Percentiles rank a stretch among this genome's conserved stretches.
These are phyloP conservation scores for Obba rivulosa DNA, from an alignment of 768 basidiomycete species.

Conservation along the genomic window DNA sequence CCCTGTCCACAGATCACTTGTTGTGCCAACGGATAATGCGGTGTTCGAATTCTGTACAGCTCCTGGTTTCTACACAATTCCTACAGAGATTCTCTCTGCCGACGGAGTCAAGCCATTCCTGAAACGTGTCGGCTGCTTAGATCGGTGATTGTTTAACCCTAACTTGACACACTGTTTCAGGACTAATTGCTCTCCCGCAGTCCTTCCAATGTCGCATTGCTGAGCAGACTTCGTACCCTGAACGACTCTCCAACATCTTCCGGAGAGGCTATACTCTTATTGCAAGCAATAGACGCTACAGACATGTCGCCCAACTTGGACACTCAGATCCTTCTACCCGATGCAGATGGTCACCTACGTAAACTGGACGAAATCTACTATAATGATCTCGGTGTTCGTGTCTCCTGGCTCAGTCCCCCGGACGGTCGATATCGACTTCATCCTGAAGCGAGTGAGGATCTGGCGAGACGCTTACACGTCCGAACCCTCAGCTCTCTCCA, in stretches of 20 bases:
- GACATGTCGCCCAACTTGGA: constrained; percentile 9
- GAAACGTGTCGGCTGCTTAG: constrained; percentile 32
- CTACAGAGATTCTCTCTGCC: constrained; percentile 11
- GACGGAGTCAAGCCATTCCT: constrained; percentile 17
- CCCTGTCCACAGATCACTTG: background rate
- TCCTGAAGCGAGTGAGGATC: background rate
- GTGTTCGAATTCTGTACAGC: constrained; percentile 8
- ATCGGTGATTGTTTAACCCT: constrained; percentile 24
- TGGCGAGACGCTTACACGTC: constrained; percentile 14
- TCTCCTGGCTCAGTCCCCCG: background rate
- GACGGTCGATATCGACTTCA: constrained; percentile 4
- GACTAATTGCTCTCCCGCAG: too few relatives aligned
- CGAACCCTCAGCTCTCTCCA: constrained; percentile 13
- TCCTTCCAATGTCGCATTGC: background rate
- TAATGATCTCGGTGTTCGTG: constrained; percentile 9
- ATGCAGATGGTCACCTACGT: constrained; percentile 1
- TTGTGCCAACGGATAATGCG: background rate
- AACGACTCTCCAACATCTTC: too few relatives aligned
- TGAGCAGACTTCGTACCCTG: background rate
- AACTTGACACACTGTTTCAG: background rate
- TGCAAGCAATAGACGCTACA: constrained; percentile 4
- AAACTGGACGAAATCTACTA: constrained; percentile 4
- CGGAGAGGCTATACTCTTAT: too few relatives aligned
- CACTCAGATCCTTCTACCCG: constrained; percentile 13
- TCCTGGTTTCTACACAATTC: constrained; percentile 18